A percentile compares a stretch with the other conserved stretches of the same genome.
phyloP scores from a whole-genome alignment of 164 flowering plant species.

The Chimonanthus praecox region DNA sequence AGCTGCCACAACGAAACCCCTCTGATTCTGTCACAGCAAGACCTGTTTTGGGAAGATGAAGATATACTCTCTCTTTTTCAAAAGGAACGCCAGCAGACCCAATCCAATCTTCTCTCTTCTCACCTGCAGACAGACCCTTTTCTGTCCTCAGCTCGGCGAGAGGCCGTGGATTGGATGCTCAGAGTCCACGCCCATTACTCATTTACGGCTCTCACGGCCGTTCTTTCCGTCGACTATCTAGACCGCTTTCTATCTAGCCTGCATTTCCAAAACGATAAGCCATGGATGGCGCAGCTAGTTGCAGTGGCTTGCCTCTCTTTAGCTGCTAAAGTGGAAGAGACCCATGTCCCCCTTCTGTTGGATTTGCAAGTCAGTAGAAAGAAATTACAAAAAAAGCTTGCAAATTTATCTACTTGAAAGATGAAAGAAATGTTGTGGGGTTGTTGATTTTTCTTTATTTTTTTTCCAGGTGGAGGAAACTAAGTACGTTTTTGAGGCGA shows the following conservation, averaged over 20 bases:
- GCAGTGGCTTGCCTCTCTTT: slow-evolving; percentile 86
- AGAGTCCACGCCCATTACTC: slow-evolving; percentile 48
- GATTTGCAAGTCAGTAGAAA: slow-evolving; percentile 61
- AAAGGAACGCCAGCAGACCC: slow-evolving; percentile 36
- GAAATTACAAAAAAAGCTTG: not conserved
- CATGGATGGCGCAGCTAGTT: slow-evolving; percentile 80
- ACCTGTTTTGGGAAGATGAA: slow-evolving; percentile 48
- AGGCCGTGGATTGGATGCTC: slow-evolving; percentile 74
- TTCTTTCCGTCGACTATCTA: slow-evolving; percentile 67
- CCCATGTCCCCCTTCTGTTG: slow-evolving; percentile 68
- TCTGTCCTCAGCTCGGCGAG: slow-evolving; percentile 34
- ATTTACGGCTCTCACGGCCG: slow-evolving; percentile 63
- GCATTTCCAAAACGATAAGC: slow-evolving; percentile 50
- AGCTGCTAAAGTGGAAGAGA: slow-evolving; percentile 90
- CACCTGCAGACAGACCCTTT: slow-evolving; percentile 23
- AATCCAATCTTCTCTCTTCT: slow-evolving; percentile 2
- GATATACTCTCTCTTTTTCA: slow-evolving; percentile 34
- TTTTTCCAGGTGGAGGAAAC: slow-evolving; percentile 54
- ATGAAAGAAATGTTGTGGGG: not conserved
- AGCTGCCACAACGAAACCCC: not conserved
- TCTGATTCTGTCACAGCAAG: slow-evolving; percentile 1
- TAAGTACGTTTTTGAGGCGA: slow-evolving; percentile 63
- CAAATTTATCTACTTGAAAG: not conserved
- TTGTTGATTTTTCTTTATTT: not conserved
- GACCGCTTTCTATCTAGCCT: slow-evolving; percentile 61